These are phyloP conservation scores for Nicotiana obtusifolia DNA, from an alignment of 257 asterid genomes.

Conservation along the genomic window DNA sequence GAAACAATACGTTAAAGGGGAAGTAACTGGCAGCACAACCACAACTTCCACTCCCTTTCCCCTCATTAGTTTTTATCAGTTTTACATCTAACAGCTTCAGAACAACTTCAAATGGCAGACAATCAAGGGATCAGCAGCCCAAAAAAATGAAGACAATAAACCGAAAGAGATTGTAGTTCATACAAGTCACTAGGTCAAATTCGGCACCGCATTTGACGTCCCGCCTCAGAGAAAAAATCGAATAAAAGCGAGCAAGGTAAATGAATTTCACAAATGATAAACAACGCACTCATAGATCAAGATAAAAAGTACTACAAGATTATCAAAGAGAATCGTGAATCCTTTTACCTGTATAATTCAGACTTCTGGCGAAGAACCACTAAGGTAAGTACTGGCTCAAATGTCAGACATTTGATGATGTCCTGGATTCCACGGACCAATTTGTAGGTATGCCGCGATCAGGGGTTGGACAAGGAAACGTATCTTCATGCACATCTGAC, in stretches of 20 bases:
- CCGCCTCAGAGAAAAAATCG: background rate
- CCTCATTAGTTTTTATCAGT: too few species aligned
- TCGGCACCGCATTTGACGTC: background rate
- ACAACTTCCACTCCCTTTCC: too few species aligned
- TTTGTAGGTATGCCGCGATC: slow-evolving; percentile 25
- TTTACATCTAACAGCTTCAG: too few species aligned
- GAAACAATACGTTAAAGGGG: too few species aligned
- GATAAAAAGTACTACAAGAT: background rate
- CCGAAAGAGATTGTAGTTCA: background rate
- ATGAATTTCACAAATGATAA: background rate
- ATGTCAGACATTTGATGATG: slow-evolving; percentile 28
- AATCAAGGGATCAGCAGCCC: too few species aligned
- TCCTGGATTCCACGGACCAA: slow-evolving; percentile 32
- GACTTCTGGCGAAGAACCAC: slow-evolving; percentile 11
- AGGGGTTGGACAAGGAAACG: background rate
- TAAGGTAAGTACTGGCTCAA: slow-evolving; percentile 15
- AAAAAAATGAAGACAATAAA: too few species aligned
- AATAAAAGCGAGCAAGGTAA: background rate
- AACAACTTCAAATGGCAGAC: too few species aligned
- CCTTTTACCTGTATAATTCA: slow-evolving; percentile 34
- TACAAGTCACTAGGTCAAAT: background rate
- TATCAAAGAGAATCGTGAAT: background rate
- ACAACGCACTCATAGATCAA: background rate
- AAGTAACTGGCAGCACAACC: too few species aligned
- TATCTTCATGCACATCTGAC: slow-evolving; percentile 6